Evolutionary conservation across 176 grass and related monocot species (phyloP).

Genomic region (Oryza longistaminata): DNA sequence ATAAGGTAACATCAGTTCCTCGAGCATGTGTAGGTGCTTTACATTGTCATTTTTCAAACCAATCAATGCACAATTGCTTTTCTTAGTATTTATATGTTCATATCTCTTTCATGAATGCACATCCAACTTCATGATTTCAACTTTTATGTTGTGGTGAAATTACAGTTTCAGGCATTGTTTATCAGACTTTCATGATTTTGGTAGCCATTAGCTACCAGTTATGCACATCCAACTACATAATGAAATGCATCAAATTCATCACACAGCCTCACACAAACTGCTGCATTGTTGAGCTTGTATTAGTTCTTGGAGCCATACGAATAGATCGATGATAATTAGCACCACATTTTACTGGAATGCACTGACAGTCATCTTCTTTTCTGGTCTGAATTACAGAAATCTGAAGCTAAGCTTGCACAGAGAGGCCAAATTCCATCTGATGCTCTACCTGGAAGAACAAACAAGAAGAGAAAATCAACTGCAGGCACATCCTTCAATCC

Average conservation of each 20-base stretch:
- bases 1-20: conserved; percentile 36
- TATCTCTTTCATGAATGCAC: background rate
- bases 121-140: too few relatives aligned
- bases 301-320: background rate
- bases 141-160: background rate
- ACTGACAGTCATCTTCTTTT: background rate
- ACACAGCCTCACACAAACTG: background rate
- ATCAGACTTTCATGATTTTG: background rate
- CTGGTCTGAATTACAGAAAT: background rate
- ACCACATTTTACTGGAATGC: background rate
- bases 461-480: conserved; percentile 53
- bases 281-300: background rate
- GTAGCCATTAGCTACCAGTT: background rate
- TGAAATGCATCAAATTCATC: background rate
- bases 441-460: background rate
- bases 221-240: background rate
- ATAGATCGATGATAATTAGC: background rate
- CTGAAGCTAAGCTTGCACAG: background rate
- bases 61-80: background rate
- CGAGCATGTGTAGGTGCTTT: background rate
- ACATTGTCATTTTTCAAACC: background rate
- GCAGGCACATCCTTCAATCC: conserved; percentile 16
- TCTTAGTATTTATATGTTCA: background rate
- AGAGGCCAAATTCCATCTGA: background rate
- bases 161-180: background rate